phyloP scores from a whole-genome alignment of 352 stramenopile genomes.

The Blastocystis sp. region DNA sequence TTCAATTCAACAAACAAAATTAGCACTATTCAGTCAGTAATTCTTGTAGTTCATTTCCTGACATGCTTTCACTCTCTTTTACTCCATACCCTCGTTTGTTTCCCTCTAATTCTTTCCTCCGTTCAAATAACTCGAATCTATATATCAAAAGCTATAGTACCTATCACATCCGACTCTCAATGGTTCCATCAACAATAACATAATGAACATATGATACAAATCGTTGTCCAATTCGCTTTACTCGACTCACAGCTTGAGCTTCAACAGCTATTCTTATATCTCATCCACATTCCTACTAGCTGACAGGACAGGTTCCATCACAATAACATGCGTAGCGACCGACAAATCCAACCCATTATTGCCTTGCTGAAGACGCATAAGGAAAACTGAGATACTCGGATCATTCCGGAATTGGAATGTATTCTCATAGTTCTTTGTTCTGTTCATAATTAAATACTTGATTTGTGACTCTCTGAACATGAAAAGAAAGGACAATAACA shows the following conservation, averaged over 20 bases:
- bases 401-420: background rate
- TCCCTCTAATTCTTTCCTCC: background rate
- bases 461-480: conserved; percentile 1
- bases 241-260: conserved; percentile 41
- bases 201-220: conserved; percentile 16
- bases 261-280: conserved; percentile 1
- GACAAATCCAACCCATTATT: conserved; percentile 61
- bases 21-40: background rate
- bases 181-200: conserved; percentile 17
- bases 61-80: conserved; percentile 34
- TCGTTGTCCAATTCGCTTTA: conserved; percentile 44
- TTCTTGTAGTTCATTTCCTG: conserved; percentile 24
- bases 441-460: conserved; percentile 8
- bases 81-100: background rate
- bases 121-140: conserved; percentile 41
- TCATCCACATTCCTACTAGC: background rate
- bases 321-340: conserved; percentile 16
- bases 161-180: conserved; percentile 37
- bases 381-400: background rate
- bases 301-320: conserved; percentile 52
- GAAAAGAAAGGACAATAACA: background rate
- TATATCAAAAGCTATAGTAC: no score
- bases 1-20: conserved; percentile 35
- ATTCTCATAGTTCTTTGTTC: conserved; percentile 1
- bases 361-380: conserved; percentile 49